phyloP scores from a whole-genome alignment of 208 protist genomes.

The Kentomonas sorsogonicus region DNA sequence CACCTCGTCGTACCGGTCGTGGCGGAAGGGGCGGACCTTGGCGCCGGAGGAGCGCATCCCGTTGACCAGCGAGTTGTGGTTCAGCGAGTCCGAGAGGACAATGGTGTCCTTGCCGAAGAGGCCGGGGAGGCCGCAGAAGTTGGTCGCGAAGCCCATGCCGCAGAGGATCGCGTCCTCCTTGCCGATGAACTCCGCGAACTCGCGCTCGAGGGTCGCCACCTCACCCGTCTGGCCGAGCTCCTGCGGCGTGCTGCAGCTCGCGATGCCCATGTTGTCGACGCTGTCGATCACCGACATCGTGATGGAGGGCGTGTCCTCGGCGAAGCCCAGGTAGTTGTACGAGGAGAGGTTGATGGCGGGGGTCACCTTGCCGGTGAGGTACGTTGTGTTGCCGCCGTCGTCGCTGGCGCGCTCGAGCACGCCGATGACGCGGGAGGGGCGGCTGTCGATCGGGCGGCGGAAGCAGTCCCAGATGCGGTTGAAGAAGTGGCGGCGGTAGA shows the following conservation, averaged over 20 bases:
- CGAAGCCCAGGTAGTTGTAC: slow-evolving; percentile 99
- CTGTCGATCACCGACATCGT: slow-evolving; percentile 74
- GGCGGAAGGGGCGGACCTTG: slow-evolving; percentile 90
- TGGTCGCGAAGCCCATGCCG: slow-evolving; percentile 90
- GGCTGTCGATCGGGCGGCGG: slow-evolving; percentile 88
- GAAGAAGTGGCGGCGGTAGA: slow-evolving; percentile 93
- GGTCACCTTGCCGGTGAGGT: slow-evolving; percentile 76
- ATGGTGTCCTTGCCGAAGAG: slow-evolving; percentile 95
- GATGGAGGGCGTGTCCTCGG: slow-evolving; percentile 84
- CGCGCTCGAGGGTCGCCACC: slow-evolving; percentile 81
- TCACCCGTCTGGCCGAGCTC: slow-evolving; percentile 59
- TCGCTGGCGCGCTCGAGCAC: slow-evolving; percentile 88
- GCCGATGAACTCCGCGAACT: slow-evolving; percentile 89
- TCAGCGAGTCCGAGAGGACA: slow-evolving; percentile 92
- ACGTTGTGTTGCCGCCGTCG: slow-evolving; percentile 84
- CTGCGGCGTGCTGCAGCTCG: slow-evolving; percentile 52
- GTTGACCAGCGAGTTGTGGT: slow-evolving; percentile 97
- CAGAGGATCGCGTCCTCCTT: slow-evolving; percentile 96
- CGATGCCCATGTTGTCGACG: slow-evolving; percentile 77
- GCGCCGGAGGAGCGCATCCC: slow-evolving; percentile 89
- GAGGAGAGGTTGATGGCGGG: slow-evolving; percentile 93
- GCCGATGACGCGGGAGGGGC: slow-evolving; percentile 90
- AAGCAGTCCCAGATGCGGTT: slow-evolving; percentile 87
- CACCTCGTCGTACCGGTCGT: slow-evolving; percentile 92
- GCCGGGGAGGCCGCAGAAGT: slow-evolving; percentile 80